Evolutionary conservation across 2,329 filamentous ascomycete species (phyloP), one percentile per base, ranked within the genome.

Genomic region (Fusarium sp.): DNA sequence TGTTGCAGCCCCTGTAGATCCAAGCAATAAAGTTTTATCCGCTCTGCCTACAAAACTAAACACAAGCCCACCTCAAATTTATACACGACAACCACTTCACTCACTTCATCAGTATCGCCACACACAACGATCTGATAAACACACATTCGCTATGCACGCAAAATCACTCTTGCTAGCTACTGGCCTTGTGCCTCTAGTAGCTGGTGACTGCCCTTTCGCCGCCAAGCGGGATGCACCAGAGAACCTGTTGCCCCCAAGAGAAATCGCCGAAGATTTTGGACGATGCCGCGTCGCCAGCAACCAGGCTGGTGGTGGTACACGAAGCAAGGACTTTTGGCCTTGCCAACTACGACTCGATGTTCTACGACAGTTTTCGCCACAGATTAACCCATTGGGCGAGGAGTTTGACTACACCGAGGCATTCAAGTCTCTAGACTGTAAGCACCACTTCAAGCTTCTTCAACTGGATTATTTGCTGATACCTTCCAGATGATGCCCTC

Each of bases 271-370:
- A 38, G 51, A 65, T 45, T 74, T 74, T 49, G 72, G 70, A 11
- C 53, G 56, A 38, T 74, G 72, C 42, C 44, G 41, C 55, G 40
- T 53, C 11, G 37, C 57, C 10, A 69, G 72, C 74, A 84, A 84
- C 63, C 78, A 80, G 41, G 84, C 80, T 59, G 90, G 90, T 70
- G 87, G 86, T 72, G 92, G 91, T 74, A 91, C 89, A 72, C 82
- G 83, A 65, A 92, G 89, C 82, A 75, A 73, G 56, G 90, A 94
- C 83, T 93, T 91, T 89, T 94, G 91, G 91, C 91, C 92, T 55
- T 85, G 89, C 60, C 81, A 85, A 72, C 80, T 94, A 67, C 86
- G 83, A 75, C 83, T 92, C 70, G 88, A 90, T 81, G 89, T 93
- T 74, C 86, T 94, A 54, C 91, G 91, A 75, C 91, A 93, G 80